These are phyloP conservation scores for Fragilaria crotonensis DNA, from an alignment of 108 stramenopile genomes.

Conservation along the genomic window DNA sequence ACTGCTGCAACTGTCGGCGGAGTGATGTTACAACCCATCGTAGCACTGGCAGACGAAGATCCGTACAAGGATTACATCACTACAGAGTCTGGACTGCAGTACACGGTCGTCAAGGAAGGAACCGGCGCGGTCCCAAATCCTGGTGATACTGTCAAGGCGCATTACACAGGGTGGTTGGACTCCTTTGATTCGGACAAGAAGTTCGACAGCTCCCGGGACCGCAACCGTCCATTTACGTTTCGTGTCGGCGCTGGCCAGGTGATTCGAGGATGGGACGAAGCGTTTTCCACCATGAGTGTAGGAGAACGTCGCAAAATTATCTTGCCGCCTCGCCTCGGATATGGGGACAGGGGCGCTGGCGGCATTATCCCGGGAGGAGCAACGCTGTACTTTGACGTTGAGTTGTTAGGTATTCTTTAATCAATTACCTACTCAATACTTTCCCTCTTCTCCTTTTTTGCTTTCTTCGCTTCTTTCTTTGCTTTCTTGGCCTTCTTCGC, in stretches of 20 bases:
- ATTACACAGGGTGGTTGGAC: constrained; percentile 96
- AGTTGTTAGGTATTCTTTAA: constrained; percentile 53
- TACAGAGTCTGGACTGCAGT: constrained; percentile 86
- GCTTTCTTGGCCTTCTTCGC: constrained; percentile 9
- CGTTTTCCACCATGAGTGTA: constrained; percentile 82
- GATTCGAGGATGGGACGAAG: constrained; percentile 84
- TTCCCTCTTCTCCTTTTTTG: constrained; percentile 28
- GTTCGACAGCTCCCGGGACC: constrained; percentile 93
- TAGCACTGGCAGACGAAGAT: constrained; percentile 29
- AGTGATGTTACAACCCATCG: constrained; percentile 16
- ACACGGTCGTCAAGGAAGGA: constrained; percentile 80
- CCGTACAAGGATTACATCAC: constrained; percentile 49
- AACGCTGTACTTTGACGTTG: constrained; percentile 93
- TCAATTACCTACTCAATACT: background rate
- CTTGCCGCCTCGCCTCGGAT: constrained; percentile 81
- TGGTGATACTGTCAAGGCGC: constrained; percentile 88
- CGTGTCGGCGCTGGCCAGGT: constrained; percentile 88
- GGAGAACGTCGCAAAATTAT: constrained; percentile 86
- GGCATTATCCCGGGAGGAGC: constrained; percentile 88
- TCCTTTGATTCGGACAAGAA: constrained; percentile 78
- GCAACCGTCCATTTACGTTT: constrained; percentile 90
- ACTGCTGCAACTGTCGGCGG: no score
- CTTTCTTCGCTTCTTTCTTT: constrained; percentile 22
- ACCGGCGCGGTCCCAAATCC: constrained; percentile 73
- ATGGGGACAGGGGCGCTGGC: constrained; percentile 87